phyloP scores from a whole-genome alignment of 176 grass and related monocot species.

The Paspalum notatum region DNA sequence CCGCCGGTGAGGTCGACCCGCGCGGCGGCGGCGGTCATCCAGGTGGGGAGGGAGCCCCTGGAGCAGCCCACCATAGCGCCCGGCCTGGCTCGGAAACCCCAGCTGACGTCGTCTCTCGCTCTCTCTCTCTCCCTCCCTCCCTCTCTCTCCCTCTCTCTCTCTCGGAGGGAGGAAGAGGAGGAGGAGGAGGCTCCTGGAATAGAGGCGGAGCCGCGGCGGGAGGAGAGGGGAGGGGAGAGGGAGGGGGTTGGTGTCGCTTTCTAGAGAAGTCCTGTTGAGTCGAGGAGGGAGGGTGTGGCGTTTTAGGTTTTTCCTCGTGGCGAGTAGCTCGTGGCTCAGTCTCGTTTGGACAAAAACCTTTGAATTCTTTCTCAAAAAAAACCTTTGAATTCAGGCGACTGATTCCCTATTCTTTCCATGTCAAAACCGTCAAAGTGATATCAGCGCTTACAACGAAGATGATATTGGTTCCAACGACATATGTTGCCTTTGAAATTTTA shows the following conservation, averaged over 20 bases:
- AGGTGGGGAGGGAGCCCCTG: conserved; percentile 61
- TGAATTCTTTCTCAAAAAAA: no score
- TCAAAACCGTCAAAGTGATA: background rate
- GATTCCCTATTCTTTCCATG: background rate
- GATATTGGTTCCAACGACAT: background rate
- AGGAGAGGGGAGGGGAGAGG: background rate
- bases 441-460: background rate
- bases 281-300: background rate
- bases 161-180: conserved; percentile 10
- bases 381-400: background rate
- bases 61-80: conserved; percentile 63
- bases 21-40: conserved; percentile 81
- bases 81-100: background rate
- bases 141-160: background rate
- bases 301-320: background rate
- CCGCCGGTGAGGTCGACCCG: conserved; percentile 70
- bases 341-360: no score
- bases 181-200: conserved; percentile 22
- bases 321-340: background rate
- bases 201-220: conserved; percentile 1
- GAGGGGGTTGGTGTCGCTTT: conserved; percentile 3
- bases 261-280: conserved; percentile 26
- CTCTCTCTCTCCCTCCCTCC: conserved; percentile 18
- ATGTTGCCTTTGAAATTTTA: background rate
- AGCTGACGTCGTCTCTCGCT: background rate